These are phyloP conservation scores for Pyrrhoderma noxium DNA, from an alignment of 1,284 basidiomycete species.

Conservation along the genomic window DNA sequence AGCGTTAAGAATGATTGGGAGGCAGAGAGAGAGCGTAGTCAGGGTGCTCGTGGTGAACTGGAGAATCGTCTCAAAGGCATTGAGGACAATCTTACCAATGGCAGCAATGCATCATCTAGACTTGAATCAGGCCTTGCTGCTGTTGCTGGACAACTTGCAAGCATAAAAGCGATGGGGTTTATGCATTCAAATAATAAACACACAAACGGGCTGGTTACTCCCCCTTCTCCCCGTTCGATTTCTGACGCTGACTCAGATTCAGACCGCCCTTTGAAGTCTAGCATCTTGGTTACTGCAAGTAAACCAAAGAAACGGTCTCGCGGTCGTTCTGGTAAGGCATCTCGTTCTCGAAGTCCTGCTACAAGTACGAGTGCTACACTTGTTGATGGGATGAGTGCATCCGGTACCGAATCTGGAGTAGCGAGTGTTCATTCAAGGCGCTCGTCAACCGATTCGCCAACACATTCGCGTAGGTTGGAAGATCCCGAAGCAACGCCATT, in stretches of 20 bases:
- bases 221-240: constrained; percentile 64
- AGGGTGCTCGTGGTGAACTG: constrained; percentile 76
- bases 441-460: constrained; percentile 16
- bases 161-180: constrained; percentile 32
- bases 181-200: constrained; percentile 18
- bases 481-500: background rate
- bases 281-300: background rate
- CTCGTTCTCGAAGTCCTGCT: constrained; percentile 15
- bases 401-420: constrained; percentile 18
- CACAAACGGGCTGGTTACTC: constrained; percentile 52
- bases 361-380: constrained; percentile 17
- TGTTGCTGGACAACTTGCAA: constrained; percentile 27
- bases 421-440: constrained; percentile 14
- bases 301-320: constrained; percentile 10
- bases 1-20: constrained; percentile 77
- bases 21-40: constrained; percentile 71
- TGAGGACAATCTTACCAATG: constrained; percentile 35
- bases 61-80: constrained; percentile 45
- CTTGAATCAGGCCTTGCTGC: constrained; percentile 40
- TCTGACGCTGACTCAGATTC: constrained; percentile 58
- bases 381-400: constrained; percentile 15
- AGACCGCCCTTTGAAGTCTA: constrained; percentile 1
- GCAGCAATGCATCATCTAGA: constrained; percentile 27
- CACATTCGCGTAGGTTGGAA: background rate
- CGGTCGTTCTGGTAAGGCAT: constrained; percentile 7